Evolutionary conservation across 441 rosid species (phyloP).

Genomic region (Cnidoscolus chayamansa): DNA sequence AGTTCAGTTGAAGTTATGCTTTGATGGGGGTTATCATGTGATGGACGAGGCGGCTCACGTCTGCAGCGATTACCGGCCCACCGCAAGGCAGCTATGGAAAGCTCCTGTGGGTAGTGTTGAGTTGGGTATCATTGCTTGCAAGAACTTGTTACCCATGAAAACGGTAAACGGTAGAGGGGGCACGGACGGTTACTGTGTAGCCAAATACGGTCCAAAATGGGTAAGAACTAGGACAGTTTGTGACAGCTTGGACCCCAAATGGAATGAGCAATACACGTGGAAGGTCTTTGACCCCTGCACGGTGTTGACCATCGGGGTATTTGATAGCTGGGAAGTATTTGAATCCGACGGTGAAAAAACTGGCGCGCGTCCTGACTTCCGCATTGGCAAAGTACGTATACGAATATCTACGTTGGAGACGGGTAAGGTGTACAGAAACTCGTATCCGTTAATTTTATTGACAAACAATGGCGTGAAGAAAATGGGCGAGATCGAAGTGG

Average conservation of each 20-base stretch:
- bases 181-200: conserved; percentile 82
- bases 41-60: conserved; percentile 91
- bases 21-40: conserved; percentile 95
- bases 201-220: conserved; percentile 94
- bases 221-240: conserved; percentile 75
- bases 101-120: conserved; percentile 72
- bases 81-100: conserved; percentile 92
- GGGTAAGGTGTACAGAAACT: conserved; percentile 66
- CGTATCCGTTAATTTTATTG: conserved; percentile 61
- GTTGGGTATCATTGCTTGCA: conserved; percentile 78
- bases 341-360: conserved; percentile 36
- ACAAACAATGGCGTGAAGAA: conserved; percentile 57
- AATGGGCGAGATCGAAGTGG: conserved; percentile 86
- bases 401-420: conserved; percentile 76
- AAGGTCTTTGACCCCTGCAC: conserved; percentile 89
- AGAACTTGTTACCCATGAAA: conserved; percentile 78
- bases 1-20: conserved; percentile 60
- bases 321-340: conserved; percentile 67
- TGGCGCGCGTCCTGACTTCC: conserved; percentile 39
- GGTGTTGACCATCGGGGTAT: conserved; percentile 67
- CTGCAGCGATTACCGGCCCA: conserved; percentile 85
- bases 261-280: conserved; percentile 99
- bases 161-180: conserved; percentile 58
- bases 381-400: conserved; percentile 71
- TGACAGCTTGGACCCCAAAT: conserved; percentile 82